Evolutionary conservation across 306 rosid species (phyloP), one percentile per base, ranked within the genome.

Genomic region (Sindora glabra): DNA sequence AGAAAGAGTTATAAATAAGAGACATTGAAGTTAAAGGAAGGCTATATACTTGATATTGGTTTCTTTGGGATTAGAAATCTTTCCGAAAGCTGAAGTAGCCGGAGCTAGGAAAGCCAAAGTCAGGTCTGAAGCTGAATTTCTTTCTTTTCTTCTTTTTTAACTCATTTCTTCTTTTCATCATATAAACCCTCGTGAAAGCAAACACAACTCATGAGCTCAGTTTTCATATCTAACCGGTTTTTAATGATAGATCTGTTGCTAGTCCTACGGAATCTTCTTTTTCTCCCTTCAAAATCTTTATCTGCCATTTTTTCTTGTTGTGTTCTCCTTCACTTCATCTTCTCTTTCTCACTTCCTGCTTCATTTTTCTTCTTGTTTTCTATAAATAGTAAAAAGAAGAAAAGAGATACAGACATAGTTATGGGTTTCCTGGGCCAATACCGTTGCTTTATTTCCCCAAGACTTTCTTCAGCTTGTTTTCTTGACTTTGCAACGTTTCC

Each of bases 1-100:
- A 81, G 75, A 51, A 89, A 81, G 67, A 73, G 75, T 77, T 73
- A 89, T 75, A 81, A 72, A 79, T 79, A 71, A 52, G 54, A 61
- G 57, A 66, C 63, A 48, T 46, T 8, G 72, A 73, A 69, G 72
- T 67, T 60, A 68, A 74, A 68, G 37, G 29, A 72, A 64, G 59
- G 55, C 41, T 70, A 76, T 65, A 76, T 65, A 61, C 49, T 42
- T 65, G 26, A 56, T 36, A 77, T 75, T 53, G 70, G 68, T 74
- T 80, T 83, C 77, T 79, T 82, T 82, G 81, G 84, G 83, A 74
- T 76, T 77, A 32, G 73, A 54, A 82, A 72, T 18, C 47, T 80
- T 74, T 73, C 86, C 80, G 59, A 78, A 81, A 85, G 80, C 83
- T 84, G 74, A 79, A 67, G 80, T 74, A 50, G 68, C 71, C 74